Evolutionary conservation across 2,329 filamentous ascomycete species (phyloP).

Genomic region (Beauveria sp.): DNA sequence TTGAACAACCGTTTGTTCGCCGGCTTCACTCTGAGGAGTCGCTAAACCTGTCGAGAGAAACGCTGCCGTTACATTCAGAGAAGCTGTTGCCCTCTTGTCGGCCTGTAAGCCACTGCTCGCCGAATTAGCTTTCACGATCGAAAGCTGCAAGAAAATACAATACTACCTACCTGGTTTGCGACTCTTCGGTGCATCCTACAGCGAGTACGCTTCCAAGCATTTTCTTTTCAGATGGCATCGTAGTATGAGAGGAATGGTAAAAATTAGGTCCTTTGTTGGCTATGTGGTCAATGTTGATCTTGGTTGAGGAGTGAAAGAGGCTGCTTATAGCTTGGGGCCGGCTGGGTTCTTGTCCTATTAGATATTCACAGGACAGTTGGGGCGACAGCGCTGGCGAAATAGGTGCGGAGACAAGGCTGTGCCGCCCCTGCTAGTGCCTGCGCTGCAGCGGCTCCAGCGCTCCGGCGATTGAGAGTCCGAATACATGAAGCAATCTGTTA

Average conservation of each 20-base stretch:
- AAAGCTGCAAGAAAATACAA: not conserved
- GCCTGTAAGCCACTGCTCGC: constrained; percentile 2
- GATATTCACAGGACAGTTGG: too few species aligned
- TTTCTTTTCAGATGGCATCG: not conserved
- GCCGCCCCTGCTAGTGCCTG: too few species aligned
- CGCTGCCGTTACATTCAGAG: not conserved
- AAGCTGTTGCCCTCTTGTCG: constrained; percentile 3
- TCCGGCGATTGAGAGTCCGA: too few species aligned
- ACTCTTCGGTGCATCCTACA: not conserved
- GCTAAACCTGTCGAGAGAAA: not conserved
- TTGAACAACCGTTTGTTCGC: not conserved
- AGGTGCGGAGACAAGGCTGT: too few species aligned
- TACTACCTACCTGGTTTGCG: not conserved
- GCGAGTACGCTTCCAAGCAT: not conserved
- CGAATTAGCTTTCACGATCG: not conserved
- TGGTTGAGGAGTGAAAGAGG: not conserved
- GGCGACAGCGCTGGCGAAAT: too few species aligned
- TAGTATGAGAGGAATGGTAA: not conserved
- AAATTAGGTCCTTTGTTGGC: not conserved
- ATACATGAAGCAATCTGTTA: too few species aligned
- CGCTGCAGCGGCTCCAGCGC: too few species aligned
- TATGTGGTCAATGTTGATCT: not conserved
- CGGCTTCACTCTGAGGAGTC: not conserved
- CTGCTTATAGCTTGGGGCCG: not conserved
- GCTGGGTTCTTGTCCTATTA: too few species aligned